phyloP scores from a whole-genome alignment of 768 basidiomycete species.

The Boletus vinaceobasis region DNA sequence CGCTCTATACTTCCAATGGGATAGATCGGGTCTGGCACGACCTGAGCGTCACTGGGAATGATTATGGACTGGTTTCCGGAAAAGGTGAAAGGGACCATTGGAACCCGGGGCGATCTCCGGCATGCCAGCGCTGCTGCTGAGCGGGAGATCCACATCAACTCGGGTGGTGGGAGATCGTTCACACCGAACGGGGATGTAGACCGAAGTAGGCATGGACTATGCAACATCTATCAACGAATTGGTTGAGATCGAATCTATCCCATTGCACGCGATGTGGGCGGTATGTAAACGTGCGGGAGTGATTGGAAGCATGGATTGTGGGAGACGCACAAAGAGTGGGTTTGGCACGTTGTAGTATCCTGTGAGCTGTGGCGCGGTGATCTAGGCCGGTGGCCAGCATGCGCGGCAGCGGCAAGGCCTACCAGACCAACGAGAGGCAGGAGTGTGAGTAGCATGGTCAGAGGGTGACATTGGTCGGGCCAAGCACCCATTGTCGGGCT shows the following conservation, averaged over 20 bases:
- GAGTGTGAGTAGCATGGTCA: background rate
- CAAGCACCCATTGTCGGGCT: background rate
- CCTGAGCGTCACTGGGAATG: too few relatives aligned
- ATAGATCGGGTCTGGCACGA: too few relatives aligned
- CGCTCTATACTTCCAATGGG: background rate
- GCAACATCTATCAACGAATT: too few relatives aligned
- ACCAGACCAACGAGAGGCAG: background rate
- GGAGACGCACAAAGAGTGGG: too few relatives aligned
- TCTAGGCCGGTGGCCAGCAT: slow-evolving; percentile 5
- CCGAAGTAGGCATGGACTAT: too few relatives aligned
- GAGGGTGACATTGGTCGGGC: background rate
- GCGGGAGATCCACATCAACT: background rate
- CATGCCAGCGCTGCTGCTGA: background rate
- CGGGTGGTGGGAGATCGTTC: background rate
- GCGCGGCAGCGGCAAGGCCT: background rate
- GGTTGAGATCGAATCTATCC: background rate
- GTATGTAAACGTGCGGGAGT: too few relatives aligned
- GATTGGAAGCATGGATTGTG: too few relatives aligned
- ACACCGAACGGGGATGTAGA: background rate
- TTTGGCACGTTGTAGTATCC: slow-evolving; percentile 3
- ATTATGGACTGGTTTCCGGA: slow-evolving; percentile 1
- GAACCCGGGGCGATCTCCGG: background rate
- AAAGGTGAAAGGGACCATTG: background rate
- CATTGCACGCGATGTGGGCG: background rate
- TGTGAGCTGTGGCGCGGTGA: slow-evolving; percentile 5